Evolutionary conservation across 1,284 basidiomycete species (phyloP).

Genomic region (Chalciporus sp.): DNA sequence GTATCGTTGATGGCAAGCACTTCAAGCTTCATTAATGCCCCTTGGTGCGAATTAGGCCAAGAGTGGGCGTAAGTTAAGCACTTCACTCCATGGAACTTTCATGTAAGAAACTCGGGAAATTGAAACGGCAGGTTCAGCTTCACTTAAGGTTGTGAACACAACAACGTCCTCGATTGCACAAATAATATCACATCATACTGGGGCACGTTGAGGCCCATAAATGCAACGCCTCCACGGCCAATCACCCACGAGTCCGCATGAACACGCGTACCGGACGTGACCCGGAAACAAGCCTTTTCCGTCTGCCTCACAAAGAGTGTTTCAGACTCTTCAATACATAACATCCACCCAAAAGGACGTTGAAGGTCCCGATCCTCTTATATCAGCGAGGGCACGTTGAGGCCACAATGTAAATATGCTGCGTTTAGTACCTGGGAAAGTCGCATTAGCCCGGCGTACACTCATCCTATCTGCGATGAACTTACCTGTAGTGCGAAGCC

Average conservation of each 20-base stretch:
- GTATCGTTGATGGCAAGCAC: too few species aligned
- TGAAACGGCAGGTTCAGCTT: not conserved
- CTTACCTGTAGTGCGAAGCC: slow-evolving; percentile 79
- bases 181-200: slow-evolving; percentile 1
- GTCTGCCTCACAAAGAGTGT: slow-evolving; percentile 31
- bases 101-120: too few species aligned
- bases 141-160: not conserved
- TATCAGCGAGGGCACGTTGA: slow-evolving; percentile 72
- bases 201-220: slow-evolving; percentile 44
- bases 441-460: slow-evolving; percentile 26
- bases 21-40: too few species aligned
- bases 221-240: slow-evolving; percentile 10
- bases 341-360: slow-evolving; percentile 48
- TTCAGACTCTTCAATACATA: slow-evolving; percentile 37
- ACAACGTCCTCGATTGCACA: slow-evolving; percentile 4
- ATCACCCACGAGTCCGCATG: slow-evolving; percentile 1
- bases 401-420: slow-evolving; percentile 51
- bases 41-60: too few species aligned
- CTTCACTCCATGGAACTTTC: too few species aligned
- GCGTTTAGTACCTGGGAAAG: slow-evolving; percentile 50
- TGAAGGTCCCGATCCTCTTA: slow-evolving; percentile 59
- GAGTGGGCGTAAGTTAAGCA: too few species aligned
- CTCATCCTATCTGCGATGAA: slow-evolving; percentile 11
- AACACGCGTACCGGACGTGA: slow-evolving; percentile 16
- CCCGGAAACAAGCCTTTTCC: slow-evolving; percentile 11